A percentile compares a stretch with the other conserved stretches of the same genome.
Evolutionary conservation across 2,329 filamentous ascomycete species (phyloP).

Genomic region (Penicillium janthinellum): DNA sequence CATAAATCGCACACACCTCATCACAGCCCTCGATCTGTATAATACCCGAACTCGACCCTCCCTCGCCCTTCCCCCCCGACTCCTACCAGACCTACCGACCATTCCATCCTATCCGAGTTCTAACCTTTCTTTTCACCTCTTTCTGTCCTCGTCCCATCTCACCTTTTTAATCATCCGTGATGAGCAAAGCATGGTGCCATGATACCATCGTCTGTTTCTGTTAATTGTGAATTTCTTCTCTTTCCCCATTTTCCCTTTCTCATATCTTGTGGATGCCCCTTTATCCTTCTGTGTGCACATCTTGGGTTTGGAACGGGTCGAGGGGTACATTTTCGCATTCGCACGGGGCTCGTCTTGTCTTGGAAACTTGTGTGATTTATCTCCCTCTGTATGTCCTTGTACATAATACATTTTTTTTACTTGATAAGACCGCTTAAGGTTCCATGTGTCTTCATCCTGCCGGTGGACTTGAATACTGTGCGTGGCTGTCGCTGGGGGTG

Average conservation of each 20-base stretch:
- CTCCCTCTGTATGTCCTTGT: slow-evolving; percentile 24
- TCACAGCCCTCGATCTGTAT: slow-evolving; percentile 27
- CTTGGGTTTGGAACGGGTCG: slow-evolving; percentile 8
- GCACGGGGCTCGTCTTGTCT: neutral
- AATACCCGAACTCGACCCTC: slow-evolving; percentile 23
- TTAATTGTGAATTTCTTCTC: slow-evolving; percentile 1
- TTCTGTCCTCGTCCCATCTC: neutral
- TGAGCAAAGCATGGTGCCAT: slow-evolving; percentile 28
- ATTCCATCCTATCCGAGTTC: neutral
- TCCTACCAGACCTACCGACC: neutral
- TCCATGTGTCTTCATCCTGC: slow-evolving; percentile 8
- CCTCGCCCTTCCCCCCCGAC: slow-evolving; percentile 2
- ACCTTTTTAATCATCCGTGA: slow-evolving; percentile 13
- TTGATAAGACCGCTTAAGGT: neutral
- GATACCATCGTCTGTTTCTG: slow-evolving; percentile 22
- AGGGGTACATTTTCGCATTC: slow-evolving; percentile 20
- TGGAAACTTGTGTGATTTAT: slow-evolving; percentile 1
- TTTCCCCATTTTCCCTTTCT: neutral
- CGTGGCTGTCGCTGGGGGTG: slow-evolving; percentile 22
- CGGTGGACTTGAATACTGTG: slow-evolving; percentile 13
- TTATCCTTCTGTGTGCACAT: slow-evolving; percentile 8
- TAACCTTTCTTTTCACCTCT: neutral
- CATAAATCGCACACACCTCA: slow-evolving; percentile 10
- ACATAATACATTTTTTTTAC: slow-evolving; percentile 30
- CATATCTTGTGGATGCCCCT: neutral